These are phyloP conservation scores for Lophium mytilinum DNA, from an alignment of 495 filamentous ascomycete species.

Conservation along the genomic window DNA sequence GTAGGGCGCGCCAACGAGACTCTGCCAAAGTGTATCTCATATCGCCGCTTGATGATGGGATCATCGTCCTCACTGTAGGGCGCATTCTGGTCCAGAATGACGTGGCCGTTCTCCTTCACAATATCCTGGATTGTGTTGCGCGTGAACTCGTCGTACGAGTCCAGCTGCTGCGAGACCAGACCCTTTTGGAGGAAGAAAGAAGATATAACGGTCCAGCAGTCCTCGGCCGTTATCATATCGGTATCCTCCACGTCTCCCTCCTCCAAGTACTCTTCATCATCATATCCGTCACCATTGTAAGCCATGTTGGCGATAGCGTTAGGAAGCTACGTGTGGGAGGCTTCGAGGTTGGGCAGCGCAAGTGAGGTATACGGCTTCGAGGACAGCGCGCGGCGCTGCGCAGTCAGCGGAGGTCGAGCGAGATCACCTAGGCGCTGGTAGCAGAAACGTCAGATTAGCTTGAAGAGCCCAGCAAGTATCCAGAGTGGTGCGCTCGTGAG, in stretches of 20 bases:
- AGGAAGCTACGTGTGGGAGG: too few relatives aligned
- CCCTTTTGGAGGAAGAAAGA: constrained; percentile 94
- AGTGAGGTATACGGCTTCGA: too few relatives aligned
- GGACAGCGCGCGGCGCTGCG: too few relatives aligned
- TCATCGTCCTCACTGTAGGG: constrained; percentile 63
- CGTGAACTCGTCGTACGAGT: constrained; percentile 97
- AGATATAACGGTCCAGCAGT: constrained; percentile 95
- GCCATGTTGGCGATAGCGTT: constrained; percentile 8
- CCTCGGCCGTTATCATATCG: constrained; percentile 75
- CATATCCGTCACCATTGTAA: constrained; percentile 10
- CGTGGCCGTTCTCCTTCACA: constrained; percentile 76
- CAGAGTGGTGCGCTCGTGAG: too few relatives aligned
- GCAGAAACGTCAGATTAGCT: too few relatives aligned
- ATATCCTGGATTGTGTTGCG: constrained; percentile 86
- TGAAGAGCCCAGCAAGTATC: too few relatives aligned
- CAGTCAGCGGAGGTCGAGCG: too few relatives aligned
- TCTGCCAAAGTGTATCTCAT: constrained; percentile 85
- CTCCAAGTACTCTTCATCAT: constrained; percentile 27
- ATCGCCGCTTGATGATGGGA: constrained; percentile 73
- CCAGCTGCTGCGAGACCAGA: constrained; percentile 92
- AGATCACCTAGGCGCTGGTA: too few relatives aligned
- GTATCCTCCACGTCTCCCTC: constrained; percentile 62
- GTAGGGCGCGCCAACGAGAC: constrained; percentile 76
- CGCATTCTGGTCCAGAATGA: constrained; percentile 81
- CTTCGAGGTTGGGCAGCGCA: too few relatives aligned